Evolutionary conservation across 371 early-diverging fungal species (phyloP).

Genomic region (Globomyces sp.): DNA sequence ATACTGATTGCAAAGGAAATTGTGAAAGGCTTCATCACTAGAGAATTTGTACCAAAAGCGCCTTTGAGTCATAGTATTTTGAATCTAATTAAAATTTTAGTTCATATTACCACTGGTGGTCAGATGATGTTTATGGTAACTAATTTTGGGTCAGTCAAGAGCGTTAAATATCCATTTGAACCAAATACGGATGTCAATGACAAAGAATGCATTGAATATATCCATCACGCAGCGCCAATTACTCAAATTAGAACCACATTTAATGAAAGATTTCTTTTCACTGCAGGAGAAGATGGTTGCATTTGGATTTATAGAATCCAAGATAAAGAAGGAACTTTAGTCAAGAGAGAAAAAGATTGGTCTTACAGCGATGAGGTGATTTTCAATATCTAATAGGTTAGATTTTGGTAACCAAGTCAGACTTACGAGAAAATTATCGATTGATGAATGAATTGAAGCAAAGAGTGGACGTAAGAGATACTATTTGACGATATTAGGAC

Average conservation of each 20-base stretch:
- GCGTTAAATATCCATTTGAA: constrained; percentile 32
- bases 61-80: constrained; percentile 5
- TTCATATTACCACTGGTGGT: background rate
- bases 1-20: background rate
- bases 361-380: constrained; percentile 41
- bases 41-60: constrained; percentile 3
- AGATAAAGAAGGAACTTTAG: constrained; percentile 35
- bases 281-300: constrained; percentile 52
- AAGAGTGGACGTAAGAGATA: constrained; percentile 39
- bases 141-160: constrained; percentile 24
- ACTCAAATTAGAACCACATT: constrained; percentile 41
- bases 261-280: constrained; percentile 52
- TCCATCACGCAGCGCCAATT: constrained; percentile 40
- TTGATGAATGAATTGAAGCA: constrained; percentile 42
- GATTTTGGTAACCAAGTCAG: constrained; percentile 54
- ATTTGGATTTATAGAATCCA: constrained; percentile 40
- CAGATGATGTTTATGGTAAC: constrained; percentile 9
- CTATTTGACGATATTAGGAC: constrained; percentile 21
- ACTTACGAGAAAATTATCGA: constrained; percentile 43
- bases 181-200: constrained; percentile 8
- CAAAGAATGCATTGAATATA: constrained; percentile 30
- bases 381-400: constrained; percentile 8
- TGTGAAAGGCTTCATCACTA: background rate
- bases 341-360: constrained; percentile 44
- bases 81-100: background rate